Percentiles rank a stretch among this genome's conserved stretches.
phyloP scores from a whole-genome alignment of 257 asterid genomes.

The Jasminum sambac region DNA sequence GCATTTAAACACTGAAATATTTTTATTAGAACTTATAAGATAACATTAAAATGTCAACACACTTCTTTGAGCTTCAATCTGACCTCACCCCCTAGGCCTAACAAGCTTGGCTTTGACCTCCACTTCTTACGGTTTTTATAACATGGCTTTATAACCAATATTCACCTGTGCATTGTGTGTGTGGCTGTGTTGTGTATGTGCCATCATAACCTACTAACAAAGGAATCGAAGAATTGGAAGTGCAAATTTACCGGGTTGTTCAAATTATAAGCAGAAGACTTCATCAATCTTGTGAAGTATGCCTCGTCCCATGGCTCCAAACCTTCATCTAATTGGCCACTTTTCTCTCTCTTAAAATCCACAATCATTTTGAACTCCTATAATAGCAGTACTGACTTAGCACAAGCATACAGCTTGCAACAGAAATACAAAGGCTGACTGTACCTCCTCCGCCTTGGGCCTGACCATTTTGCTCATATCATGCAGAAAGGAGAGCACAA shows the following conservation, averaged over 20 bases:
- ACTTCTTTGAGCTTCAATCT: too few relatives aligned
- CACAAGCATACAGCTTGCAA: constrained; percentile 4
- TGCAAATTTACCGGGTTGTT: constrained; percentile 62
- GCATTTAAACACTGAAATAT: too few relatives aligned
- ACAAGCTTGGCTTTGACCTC: too few relatives aligned
- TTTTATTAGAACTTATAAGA: too few relatives aligned
- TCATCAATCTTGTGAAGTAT: constrained; percentile 80
- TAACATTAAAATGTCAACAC: too few relatives aligned
- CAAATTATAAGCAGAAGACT: constrained; percentile 61
- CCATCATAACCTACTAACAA: constrained; percentile 17
- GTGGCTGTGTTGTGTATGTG: neutral
- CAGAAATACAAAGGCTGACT: constrained; percentile 8
- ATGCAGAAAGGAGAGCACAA: constrained; percentile 69
- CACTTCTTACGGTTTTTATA: too few relatives aligned
- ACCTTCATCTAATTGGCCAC: constrained; percentile 45
- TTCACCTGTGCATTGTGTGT: neutral
- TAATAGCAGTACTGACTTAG: constrained; percentile 23
- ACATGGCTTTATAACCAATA: neutral
- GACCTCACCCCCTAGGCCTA: too few relatives aligned
- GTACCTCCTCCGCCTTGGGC: constrained; percentile 88
- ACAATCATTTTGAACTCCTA: constrained; percentile 74
- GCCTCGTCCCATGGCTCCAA: constrained; percentile 98
- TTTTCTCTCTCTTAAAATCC: constrained; percentile 60
- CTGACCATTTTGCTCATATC: constrained; percentile 85
- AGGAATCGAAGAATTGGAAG: constrained; percentile 25